A percentile compares a stretch with the other conserved stretches of the same genome.
These are phyloP conservation scores for Annulohypoxylon nitens DNA, from an alignment of 495 filamentous ascomycete species.

Conservation along the genomic window DNA sequence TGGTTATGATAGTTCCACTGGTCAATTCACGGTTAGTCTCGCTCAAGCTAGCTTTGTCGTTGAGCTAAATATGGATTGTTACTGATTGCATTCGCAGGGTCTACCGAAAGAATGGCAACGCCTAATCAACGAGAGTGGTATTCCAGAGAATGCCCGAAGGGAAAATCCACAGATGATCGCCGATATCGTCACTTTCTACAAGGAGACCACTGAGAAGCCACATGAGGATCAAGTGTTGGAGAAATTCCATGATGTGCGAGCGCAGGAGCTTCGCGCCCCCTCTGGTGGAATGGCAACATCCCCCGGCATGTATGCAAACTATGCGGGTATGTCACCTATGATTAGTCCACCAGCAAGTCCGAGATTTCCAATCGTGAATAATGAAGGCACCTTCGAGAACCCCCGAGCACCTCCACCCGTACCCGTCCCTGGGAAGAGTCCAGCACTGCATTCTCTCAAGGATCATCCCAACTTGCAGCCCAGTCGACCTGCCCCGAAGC, in stretches of 20 bases:
- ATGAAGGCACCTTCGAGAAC: conserved; percentile 96
- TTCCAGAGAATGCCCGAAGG: conserved; percentile 94
- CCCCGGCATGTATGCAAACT: conserved; percentile 62
- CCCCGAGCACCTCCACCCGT: conserved; percentile 93
- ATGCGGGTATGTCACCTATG: conserved; percentile 70
- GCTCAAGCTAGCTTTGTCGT: conserved; percentile 16
- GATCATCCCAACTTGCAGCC: conserved; percentile 70
- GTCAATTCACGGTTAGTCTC: conserved; percentile 90
- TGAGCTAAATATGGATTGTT: conserved; percentile 30
- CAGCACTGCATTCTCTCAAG: conserved; percentile 58
- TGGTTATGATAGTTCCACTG: conserved; percentile 95
- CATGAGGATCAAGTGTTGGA: conserved; percentile 90
- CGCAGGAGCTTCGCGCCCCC: conserved; percentile 66
- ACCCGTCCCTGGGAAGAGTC: conserved; percentile 68
- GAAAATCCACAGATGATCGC: conserved; percentile 94
- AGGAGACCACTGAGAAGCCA: conserved; percentile 85
- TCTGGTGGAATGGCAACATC: conserved; percentile 59
- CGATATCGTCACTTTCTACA: conserved; percentile 96
- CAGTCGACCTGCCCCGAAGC: conserved; percentile 74
- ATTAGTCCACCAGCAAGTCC: conserved; percentile 90
- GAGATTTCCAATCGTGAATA: conserved; percentile 86
- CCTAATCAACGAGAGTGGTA: conserved; percentile 93
- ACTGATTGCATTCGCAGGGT: conserved; percentile 67
- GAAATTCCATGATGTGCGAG: conserved; percentile 90
- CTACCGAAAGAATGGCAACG: conserved; percentile 98